Base-by-base conservation (phyloP, 192 early-diverging fungal genomes). In the Powellomyces hirtus region DNA sequence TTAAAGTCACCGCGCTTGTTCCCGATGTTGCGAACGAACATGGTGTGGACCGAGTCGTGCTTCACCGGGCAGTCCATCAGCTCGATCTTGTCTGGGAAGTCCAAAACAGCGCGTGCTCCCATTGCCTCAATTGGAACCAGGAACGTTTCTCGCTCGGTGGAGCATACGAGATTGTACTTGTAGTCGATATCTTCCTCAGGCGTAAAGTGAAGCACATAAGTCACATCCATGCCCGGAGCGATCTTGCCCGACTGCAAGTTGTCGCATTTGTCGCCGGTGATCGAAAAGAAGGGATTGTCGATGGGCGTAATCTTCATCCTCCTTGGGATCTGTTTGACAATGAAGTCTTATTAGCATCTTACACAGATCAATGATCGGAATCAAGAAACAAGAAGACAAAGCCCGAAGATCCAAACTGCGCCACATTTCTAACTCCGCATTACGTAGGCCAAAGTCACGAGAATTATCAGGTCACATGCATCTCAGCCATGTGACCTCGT, bases 201-300 rank as follows among this genome's bases (percentile, higher is more conserved):
- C 4, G 60, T 72, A 59, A 88, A 88, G 8, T 64, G 77, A n/a
- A 88, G 46, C 0, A 83, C 58, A 59, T 79, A 88, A 29, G 74
- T 52, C 11, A 81, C 75, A 14, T 84, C 84, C 78, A 87, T 88
- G 38, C 86, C 86, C 11, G 86, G 85, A 16, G 86, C 86, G 30
- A 88, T 73, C 59, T 82, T 84, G 1, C 73, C 79, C 10, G 84
- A 81, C 24, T 74, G 78, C 26, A 83, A 52, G 16, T 78, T 76
- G 35, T 69, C 49, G 42, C 42, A 73, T 53, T 81, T 79, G 38
- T 57, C 37, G 16, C 81, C 76, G 26, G 45, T 57, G 20, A 88
- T 70, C 10, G 65, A 52, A 61, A 88, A 85, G 45, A 75, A 71
- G 4, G 77, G 70, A 52, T 72, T 74, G 20, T 81, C 64, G 22